Percentiles rank a stretch among this genome's conserved stretches.
Conservation (phyloP, 2,329 filamentous ascomycete species). For the Nectriaceae sp. region DNA sequence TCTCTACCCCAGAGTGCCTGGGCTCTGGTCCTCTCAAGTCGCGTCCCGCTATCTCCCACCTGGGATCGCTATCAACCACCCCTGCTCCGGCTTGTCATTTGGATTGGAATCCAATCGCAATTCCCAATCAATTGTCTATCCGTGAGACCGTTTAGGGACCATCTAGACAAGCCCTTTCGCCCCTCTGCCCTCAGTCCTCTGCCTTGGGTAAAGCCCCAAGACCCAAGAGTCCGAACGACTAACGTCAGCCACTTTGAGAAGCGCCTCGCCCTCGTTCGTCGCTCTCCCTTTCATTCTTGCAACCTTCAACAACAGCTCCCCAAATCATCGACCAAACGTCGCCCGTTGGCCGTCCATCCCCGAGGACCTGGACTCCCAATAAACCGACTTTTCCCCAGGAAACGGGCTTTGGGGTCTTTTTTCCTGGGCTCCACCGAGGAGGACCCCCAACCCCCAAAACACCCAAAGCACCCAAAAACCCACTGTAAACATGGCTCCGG, state of each 20-base stretch:
- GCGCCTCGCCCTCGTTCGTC: slow-evolving; percentile 1
- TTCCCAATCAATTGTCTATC: slow-evolving; percentile 8
- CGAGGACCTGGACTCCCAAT: slow-evolving; percentile 10
- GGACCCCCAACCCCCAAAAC: slow-evolving; percentile 11
- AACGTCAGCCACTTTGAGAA: slow-evolving; percentile 2
- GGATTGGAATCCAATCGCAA: slow-evolving; percentile 14
- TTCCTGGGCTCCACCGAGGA: slow-evolving; percentile 24
- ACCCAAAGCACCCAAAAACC: slow-evolving; percentile 2
- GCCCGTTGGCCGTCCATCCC: background rate
- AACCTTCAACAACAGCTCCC: no score
- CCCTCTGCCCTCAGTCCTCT: slow-evolving; percentile 4
- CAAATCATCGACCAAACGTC: no score
- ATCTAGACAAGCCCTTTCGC: background rate
- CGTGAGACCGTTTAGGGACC: no score
- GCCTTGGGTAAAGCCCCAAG: no score
- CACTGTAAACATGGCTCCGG: slow-evolving; percentile 29
- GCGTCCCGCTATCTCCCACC: slow-evolving; percentile 30
- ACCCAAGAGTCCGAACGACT: no score
- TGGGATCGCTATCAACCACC: slow-evolving; percentile 26
- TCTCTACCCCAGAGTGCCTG: slow-evolving; percentile 28
- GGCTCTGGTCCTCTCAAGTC: slow-evolving; percentile 18
- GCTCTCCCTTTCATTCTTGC: slow-evolving; percentile 6
- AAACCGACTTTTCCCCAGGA: slow-evolving; percentile 19
- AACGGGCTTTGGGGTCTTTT: slow-evolving; percentile 19
- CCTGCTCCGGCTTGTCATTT: slow-evolving; percentile 22